Evolutionary conservation across 768 basidiomycete genomes (phyloP).

Genomic region (Dioszegia aurantiaca): DNA sequence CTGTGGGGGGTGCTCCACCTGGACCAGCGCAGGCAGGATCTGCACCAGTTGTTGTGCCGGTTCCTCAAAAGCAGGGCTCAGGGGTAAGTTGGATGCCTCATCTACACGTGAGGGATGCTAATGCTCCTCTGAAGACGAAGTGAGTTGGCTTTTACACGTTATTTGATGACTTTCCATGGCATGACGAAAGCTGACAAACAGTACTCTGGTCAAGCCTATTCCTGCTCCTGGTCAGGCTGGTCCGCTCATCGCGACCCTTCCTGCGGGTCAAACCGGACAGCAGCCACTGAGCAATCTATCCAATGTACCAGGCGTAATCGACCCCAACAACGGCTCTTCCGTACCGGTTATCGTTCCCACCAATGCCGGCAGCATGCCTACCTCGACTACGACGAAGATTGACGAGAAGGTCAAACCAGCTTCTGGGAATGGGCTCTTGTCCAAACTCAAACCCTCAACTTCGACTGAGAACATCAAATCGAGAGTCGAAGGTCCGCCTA

Average conservation of each 20-base stretch:
- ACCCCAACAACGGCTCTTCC: not conserved
- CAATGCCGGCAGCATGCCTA: not conserved
- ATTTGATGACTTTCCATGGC: not conserved
- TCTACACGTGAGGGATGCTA: slow-evolving; percentile 27
- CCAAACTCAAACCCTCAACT: slow-evolving; percentile 24
- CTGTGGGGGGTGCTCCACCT: slow-evolving; percentile 17
- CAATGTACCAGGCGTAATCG: not conserved
- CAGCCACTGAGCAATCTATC: not conserved
- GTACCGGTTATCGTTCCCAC: not conserved
- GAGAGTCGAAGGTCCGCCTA: slow-evolving; percentile 16
- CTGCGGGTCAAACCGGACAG: not conserved
- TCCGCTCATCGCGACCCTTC: not conserved
- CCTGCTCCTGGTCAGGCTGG: not conserved
- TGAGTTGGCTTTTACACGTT: slow-evolving; percentile 5
- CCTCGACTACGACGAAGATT: slow-evolving; percentile 5
- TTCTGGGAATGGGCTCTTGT: slow-evolving; percentile 16
- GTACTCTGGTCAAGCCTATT: slow-evolving; percentile 2
- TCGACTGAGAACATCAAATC: slow-evolving; percentile 23
- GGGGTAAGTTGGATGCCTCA: slow-evolving; percentile 33
- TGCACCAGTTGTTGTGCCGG: not conserved
- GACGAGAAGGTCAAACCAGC: slow-evolving; percentile 5
- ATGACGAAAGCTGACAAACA: not conserved
- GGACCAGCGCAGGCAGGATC: not conserved
- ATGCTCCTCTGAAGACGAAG: slow-evolving; percentile 16
- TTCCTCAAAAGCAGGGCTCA: slow-evolving; percentile 5